A percentile compares a stretch with the other conserved stretches of the same genome.
Evolutionary conservation across 768 basidiomycete genomes (phyloP).

Genomic region (Amyloporia xantha): DNA sequence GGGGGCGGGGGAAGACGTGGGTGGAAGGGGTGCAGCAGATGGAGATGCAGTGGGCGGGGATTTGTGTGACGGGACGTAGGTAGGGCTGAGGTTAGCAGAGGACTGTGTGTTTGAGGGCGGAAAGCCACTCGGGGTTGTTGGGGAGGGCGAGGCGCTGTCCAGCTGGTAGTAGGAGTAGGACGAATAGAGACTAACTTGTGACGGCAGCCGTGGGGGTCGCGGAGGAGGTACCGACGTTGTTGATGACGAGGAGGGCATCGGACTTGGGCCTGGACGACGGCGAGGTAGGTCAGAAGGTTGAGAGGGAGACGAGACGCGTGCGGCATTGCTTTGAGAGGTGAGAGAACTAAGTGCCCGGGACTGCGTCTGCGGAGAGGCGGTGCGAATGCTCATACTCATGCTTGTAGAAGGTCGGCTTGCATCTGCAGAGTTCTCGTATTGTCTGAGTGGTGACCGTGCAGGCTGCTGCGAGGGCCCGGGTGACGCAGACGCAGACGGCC

Average conservation of each 20-base stretch:
- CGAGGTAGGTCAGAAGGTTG: background rate
- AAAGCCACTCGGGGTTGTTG: no score
- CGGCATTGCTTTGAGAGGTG: no score
- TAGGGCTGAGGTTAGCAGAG: conserved; percentile 11
- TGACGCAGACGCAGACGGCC: conserved; percentile 23
- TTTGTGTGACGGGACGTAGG: conserved; percentile 8
- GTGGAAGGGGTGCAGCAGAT: background rate
- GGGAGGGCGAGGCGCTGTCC: conserved; percentile 47
- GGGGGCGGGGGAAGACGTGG: conserved; percentile 3
- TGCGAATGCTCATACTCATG: background rate
- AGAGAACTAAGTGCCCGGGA: background rate
- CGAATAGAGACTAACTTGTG: conserved; percentile 45
- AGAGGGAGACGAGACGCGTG: no score
- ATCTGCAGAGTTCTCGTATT: background rate
- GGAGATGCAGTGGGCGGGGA: no score
- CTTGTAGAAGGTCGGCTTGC: conserved; percentile 1
- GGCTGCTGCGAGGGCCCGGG: conserved; percentile 24
- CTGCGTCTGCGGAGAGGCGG: background rate
- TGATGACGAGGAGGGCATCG: no score
- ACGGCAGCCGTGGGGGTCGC: conserved; percentile 9
- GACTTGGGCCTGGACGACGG: no score
- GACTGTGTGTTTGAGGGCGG: conserved; percentile 7
- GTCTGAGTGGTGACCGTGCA: background rate
- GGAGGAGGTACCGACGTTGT: no score
- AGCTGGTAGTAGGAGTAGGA: conserved; percentile 62